Evolutionary conservation across 192 early-diverging fungal species (phyloP).

Genomic region (Coemansia sp.): DNA sequence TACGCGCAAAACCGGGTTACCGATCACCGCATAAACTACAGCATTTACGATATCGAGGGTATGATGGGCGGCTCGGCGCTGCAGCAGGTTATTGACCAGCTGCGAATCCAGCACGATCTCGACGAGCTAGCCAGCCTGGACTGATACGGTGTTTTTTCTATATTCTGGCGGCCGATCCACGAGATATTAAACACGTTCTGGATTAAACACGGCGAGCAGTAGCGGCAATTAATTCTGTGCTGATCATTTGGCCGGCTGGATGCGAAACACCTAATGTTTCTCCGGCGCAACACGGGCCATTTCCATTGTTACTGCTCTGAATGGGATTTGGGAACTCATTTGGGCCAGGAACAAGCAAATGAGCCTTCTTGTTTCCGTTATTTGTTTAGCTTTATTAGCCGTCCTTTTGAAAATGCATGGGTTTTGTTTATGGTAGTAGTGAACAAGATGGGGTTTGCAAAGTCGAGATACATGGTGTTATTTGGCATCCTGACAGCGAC

Average conservation of each 20-base stretch:
- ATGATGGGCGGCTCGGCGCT: slow-evolving; percentile 56
- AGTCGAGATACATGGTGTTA: no score
- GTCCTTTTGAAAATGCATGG: no score
- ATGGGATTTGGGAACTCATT: no score
- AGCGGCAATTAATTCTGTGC: no score
- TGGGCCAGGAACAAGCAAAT: no score
- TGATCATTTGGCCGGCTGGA: no score
- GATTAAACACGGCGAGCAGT: no score
- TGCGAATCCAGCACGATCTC: slow-evolving; percentile 51
- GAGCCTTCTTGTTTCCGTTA: no score
- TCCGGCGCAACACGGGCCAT: neutral
- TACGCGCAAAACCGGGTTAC: slow-evolving; percentile 76
- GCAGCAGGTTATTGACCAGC: slow-evolving; percentile 46
- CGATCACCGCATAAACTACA: slow-evolving; percentile 76
- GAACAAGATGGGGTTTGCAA: no score
- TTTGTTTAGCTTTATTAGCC: no score
- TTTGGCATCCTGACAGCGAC: no score
- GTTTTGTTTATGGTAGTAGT: no score
- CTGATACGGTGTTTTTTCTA: neutral
- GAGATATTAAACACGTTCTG: neutral
- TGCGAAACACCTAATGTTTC: neutral
- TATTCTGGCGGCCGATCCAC: neutral
- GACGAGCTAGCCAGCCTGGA: slow-evolving; percentile 43
- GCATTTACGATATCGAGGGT: slow-evolving; percentile 63
- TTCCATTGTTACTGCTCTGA: neutral